These are phyloP conservation scores for Pseudonitzschia multiseries DNA, from an alignment of 108 stramenopile species.

Conservation along the genomic window DNA sequence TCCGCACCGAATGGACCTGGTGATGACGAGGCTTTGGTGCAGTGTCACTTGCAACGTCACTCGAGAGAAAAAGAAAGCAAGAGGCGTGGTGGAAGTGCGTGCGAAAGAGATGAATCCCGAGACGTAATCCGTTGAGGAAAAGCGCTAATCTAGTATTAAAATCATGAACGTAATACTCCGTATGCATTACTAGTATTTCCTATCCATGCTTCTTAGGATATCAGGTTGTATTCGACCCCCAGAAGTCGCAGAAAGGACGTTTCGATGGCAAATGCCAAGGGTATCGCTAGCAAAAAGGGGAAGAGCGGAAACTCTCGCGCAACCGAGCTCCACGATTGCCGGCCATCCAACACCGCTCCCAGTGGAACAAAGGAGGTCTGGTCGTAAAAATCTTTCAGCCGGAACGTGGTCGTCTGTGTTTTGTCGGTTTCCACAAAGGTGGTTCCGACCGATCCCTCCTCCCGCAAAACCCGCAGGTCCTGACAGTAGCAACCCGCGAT, in stretches of 20 bases:
- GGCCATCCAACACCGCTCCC: slow-evolving; percentile 45
- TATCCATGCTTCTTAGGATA: neutral
- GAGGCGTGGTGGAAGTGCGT: too few species aligned
- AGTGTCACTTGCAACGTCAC: too few species aligned
- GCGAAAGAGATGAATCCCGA: too few species aligned
- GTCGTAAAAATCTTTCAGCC: slow-evolving; percentile 39
- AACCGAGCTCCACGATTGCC: slow-evolving; percentile 38
- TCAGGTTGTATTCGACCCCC: neutral
- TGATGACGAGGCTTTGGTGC: too few species aligned
- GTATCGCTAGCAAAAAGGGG: slow-evolving; percentile 3
- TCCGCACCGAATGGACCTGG: too few species aligned
- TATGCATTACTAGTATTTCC: too few species aligned
- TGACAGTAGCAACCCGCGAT: slow-evolving; percentile 53
- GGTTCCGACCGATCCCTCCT: slow-evolving; percentile 65
- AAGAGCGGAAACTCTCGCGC: slow-evolving; percentile 26
- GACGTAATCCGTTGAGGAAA: too few species aligned
- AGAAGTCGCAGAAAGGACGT: slow-evolving; percentile 12
- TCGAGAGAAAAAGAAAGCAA: too few species aligned
- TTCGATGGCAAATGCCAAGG: slow-evolving; percentile 6
- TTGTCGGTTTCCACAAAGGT: slow-evolving; percentile 32
- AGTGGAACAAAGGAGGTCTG: slow-evolving; percentile 56
- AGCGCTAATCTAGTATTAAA: too few species aligned
- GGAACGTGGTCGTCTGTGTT: neutral
- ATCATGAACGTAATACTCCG: too few species aligned
- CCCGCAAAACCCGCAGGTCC: slow-evolving; percentile 52